phyloP scores from a whole-genome alignment of 164 flowering plant genomes.

The Amborella trichopoda region DNA sequence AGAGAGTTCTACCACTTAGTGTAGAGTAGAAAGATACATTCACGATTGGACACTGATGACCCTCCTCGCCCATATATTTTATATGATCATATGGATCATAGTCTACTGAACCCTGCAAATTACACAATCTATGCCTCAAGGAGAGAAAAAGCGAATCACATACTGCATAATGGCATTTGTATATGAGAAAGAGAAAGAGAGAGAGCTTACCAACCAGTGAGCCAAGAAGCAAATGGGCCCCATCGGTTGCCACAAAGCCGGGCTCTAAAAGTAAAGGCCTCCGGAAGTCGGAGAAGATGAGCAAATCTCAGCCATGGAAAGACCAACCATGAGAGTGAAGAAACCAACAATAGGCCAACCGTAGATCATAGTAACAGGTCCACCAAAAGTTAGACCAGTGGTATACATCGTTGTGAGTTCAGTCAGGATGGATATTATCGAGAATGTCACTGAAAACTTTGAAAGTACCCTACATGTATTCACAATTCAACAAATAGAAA shows the following conservation, averaged over 20 bases:
- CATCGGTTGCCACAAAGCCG: conserved; percentile 33
- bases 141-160: too few relatives aligned
- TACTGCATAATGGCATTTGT: too few relatives aligned
- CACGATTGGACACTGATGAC: too few relatives aligned
- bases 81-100: too few relatives aligned
- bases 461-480: conserved; percentile 35
- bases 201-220: conserved; percentile 46
- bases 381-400: conserved; percentile 56
- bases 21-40: too few relatives aligned
- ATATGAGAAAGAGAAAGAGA: background rate
- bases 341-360: conserved; percentile 55
- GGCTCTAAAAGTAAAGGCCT: conserved; percentile 69
- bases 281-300: conserved; percentile 74
- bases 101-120: too few relatives aligned
- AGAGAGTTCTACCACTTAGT: too few relatives aligned
- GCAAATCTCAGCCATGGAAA: conserved; percentile 74
- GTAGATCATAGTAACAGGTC: conserved; percentile 42
- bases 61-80: too few relatives aligned
- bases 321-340: conserved; percentile 47
- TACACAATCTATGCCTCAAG: too few relatives aligned
- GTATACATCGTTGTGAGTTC: conserved; percentile 52
- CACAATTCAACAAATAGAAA: too few relatives aligned
- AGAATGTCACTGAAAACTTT: conserved; percentile 54
- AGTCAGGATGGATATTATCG: conserved; percentile 53
- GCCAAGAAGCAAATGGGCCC: conserved; percentile 58